These are phyloP conservation scores for Theobroma grandiflorum DNA, from an alignment of 441 rosid species.

Conservation along the genomic window DNA sequence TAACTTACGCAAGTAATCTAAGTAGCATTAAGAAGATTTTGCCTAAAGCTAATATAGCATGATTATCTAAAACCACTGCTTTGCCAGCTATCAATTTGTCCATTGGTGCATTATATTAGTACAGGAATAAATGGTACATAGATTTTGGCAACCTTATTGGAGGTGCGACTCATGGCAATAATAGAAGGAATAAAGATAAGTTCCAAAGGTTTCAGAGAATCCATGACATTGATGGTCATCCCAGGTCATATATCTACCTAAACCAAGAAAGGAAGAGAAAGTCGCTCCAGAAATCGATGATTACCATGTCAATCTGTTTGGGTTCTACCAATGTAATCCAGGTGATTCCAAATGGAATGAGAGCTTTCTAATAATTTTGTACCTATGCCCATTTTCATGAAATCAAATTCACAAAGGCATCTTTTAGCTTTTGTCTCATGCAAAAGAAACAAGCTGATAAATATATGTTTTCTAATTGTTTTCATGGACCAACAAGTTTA, in stretches of 20 bases:
- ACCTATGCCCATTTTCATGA: neutral
- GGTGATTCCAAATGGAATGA: neutral
- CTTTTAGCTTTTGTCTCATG: neutral
- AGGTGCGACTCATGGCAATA: neutral
- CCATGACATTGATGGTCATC: conserved; percentile 4
- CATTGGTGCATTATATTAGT: neutral
- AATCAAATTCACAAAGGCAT: conserved; percentile 9
- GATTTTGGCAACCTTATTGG: neutral
- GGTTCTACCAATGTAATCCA: neutral
- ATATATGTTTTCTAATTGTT: neutral
- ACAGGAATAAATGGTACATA: neutral
- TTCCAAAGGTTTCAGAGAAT: conserved; percentile 9
- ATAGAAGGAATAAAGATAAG: neutral
- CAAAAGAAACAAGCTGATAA: neutral
- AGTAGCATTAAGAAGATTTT: neutral
- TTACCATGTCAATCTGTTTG: neutral
- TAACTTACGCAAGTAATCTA: neutral
- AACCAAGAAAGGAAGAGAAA: neutral
- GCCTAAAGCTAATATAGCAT: neutral
- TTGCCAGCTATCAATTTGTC: neutral
- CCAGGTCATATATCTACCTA: neutral
- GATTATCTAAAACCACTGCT: neutral
- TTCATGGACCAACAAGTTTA: neutral
- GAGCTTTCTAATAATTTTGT: neutral
- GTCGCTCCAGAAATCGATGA: neutral